Conservation (phyloP, 495 filamentous ascomycete genomes). For the Neurospora hispaniola region DNA sequence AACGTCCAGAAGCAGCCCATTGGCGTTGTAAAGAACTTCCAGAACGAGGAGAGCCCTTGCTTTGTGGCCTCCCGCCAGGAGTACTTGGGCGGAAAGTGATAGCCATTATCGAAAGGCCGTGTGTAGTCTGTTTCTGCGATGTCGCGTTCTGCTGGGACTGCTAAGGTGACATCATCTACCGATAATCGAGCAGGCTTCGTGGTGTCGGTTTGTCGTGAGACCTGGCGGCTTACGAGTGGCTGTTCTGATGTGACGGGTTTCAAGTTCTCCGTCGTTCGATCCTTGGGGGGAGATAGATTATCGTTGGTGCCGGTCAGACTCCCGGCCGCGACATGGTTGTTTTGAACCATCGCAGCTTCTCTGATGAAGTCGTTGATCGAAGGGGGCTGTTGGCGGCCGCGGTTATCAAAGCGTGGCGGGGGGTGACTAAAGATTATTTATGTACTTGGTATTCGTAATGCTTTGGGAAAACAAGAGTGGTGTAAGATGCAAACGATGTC, state of each 20-base stretch:
- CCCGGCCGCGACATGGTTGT: neutral
- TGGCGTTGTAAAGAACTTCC: slow-evolving; percentile 48
- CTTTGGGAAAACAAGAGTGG: neutral
- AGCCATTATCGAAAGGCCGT: slow-evolving; percentile 43
- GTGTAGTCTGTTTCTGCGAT: slow-evolving; percentile 3
- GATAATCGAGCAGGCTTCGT: slow-evolving; percentile 1
- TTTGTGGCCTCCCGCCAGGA: slow-evolving; percentile 48
- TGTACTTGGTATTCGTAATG: neutral
- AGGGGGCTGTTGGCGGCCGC: neutral
- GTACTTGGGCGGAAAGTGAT: slow-evolving; percentile 60
- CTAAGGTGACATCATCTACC: slow-evolving; percentile 8
- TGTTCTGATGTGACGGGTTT: neutral
- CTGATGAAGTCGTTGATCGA: neutral
- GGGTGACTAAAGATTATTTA: neutral
- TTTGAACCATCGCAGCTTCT: neutral
- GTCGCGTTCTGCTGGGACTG: neutral
- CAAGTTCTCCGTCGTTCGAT: neutral
- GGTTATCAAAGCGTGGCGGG: neutral
- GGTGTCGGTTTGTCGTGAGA: neutral
- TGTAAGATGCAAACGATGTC: neutral
- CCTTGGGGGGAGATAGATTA: neutral
- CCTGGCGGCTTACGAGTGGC: neutral
- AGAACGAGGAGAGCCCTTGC: slow-evolving; percentile 44
- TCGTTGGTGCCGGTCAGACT: neutral
- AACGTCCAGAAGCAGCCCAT: slow-evolving; percentile 63